phyloP scores from a whole-genome alignment of 2,329 filamentous ascomycete species.

The Fusarium mundagurra region DNA sequence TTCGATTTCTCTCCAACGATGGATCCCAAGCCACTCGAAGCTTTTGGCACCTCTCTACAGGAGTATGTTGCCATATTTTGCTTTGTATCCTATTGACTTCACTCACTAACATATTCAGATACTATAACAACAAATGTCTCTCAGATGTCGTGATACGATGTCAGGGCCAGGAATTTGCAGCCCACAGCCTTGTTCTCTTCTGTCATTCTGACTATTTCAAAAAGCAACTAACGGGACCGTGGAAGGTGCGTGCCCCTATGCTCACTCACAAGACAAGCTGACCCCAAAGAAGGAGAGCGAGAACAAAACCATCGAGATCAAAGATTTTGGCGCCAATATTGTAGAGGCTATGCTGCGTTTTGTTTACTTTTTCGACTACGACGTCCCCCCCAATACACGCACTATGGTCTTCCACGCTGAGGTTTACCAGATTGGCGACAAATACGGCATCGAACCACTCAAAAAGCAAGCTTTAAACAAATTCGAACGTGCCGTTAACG shows the following conservation, averaged over 20 bases:
- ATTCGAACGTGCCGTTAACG: rapidly evolving
- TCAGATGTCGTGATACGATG: conserved; percentile 1
- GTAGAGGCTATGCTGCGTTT: neutral
- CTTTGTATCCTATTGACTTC: rapidly evolving
- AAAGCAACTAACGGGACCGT: neutral
- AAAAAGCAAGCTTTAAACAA: neutral
- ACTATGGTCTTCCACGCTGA: neutral
- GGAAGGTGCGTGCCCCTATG: neutral
- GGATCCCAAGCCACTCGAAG: neutral
- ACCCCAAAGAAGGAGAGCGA: neutral
- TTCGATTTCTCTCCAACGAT: neutral
- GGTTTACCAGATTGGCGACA: neutral
- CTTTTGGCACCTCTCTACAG: neutral
- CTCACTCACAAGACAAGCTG: rapidly evolving
- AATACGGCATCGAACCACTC: neutral
- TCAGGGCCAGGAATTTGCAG: neutral
- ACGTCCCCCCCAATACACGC: rapidly evolving
- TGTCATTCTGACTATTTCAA: neutral
- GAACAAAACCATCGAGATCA: rapidly evolving
- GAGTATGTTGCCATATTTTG: neutral
- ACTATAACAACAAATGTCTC: neutral
- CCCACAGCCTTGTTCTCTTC: neutral
- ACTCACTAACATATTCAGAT: neutral
- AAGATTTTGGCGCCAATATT: neutral
- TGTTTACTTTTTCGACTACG: neutral